phyloP scores from a whole-genome alignment of 441 rosid species.

The Daphne laureola region DNA sequence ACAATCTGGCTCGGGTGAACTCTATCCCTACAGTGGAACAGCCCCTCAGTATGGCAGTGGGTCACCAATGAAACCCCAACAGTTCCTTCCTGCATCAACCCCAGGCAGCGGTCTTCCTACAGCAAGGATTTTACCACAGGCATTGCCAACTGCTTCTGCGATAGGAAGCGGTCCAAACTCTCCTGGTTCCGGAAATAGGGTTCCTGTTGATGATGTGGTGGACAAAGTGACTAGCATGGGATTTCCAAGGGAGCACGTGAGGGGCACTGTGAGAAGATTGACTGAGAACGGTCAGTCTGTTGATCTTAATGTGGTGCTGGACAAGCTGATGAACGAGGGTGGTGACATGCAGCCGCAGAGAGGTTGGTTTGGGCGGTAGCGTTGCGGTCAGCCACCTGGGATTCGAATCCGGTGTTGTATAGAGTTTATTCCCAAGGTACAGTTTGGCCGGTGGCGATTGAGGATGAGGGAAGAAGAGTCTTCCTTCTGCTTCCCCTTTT shows the following conservation, averaged over 20 bases:
- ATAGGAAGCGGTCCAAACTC: constrained; percentile 49
- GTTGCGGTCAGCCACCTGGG: constrained; percentile 6
- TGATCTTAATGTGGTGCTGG: constrained; percentile 83
- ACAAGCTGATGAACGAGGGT: constrained; percentile 85
- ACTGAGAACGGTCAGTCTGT: constrained; percentile 84
- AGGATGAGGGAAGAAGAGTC: too few relatives aligned
- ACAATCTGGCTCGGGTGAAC: constrained; percentile 47
- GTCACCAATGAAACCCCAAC: constrained; percentile 42
- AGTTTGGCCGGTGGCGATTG: too few relatives aligned
- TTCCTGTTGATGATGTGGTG: constrained; percentile 70
- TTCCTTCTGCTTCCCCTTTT: too few relatives aligned
- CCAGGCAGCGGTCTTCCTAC: constrained; percentile 58
- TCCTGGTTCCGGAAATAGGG: constrained; percentile 64
- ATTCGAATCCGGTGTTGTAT: constrained; percentile 34
- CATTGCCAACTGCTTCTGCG: constrained; percentile 61
- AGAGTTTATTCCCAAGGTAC: constrained; percentile 13
- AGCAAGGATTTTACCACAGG: constrained; percentile 70
- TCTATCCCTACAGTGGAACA: constrained; percentile 46
- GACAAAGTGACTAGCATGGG: constrained; percentile 84
- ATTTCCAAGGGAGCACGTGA: constrained; percentile 80
- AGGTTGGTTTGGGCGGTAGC: constrained; percentile 71
- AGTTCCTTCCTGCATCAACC: constrained; percentile 30
- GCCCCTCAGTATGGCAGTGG: constrained; percentile 50
- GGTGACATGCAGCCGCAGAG: constrained; percentile 62
- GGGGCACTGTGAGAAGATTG: constrained; percentile 66